Base-by-base conservation (phyloP, 495 filamentous ascomycete genomes). In the Tricharina praecox region DNA sequence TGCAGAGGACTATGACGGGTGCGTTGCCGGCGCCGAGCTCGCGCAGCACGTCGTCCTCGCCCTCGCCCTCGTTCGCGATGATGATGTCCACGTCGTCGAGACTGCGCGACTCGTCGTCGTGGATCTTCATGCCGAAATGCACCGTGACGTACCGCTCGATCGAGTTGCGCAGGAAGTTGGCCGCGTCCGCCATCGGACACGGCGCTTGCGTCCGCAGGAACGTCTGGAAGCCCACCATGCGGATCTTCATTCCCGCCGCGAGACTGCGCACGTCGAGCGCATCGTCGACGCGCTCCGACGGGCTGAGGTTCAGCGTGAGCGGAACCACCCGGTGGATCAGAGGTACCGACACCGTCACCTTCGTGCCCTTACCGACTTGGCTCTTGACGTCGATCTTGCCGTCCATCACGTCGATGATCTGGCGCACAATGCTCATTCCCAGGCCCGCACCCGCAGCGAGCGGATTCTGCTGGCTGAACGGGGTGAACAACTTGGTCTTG, bases 381-480 rank as follows among this genome's bases (percentile, higher is more conserved):
- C 75, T 80, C 8, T 67, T 64, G 8, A 85, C 67, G 2, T 71
- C 66, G 28, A 86, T 71, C 3, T 66, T 62, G 0, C 81, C 77
- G 44, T 49, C 67, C 1, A 86, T 64, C 28, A 68, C 70, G 23
- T 64, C 67, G 3, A 82, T 66, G 8, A 86, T 70, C 42, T 81
- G 77, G 18, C 71, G 71, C 0, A 83, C 75, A 40, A 85, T 76
- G 35, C 72, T 75, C 26, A 86, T 68, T 0, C 80, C 80, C 1
- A 84, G 68, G 1, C 82, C 82, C 4, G 78, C 75, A 10, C 82
- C 82, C 8, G 73, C 67, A 0, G 73, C 68, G 10, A 81, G 66
- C 1, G 66, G 63, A 50, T 82, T 71, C 56, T 86, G 81, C 49
- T 88, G 82, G 0, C 73, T 64, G 51, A 86, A 88, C 0, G 81